phyloP scores from a whole-genome alignment of 345 rosid genomes.

The Salix exigua region DNA sequence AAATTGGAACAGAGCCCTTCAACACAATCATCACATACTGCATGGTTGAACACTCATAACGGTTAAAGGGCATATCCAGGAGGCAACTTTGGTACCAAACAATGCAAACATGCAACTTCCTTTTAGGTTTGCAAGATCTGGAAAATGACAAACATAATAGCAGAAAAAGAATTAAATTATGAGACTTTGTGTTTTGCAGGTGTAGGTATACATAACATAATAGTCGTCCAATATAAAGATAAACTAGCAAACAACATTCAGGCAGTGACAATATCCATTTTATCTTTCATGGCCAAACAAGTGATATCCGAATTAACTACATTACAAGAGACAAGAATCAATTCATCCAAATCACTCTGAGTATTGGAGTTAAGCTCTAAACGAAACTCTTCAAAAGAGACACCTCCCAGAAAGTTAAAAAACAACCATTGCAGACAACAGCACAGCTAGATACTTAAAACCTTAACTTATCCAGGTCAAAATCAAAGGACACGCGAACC shows the following conservation, averaged over 20 bases:
- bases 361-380: neutral
- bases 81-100: neutral
- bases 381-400: neutral
- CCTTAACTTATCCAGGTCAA: neutral
- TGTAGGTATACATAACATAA: neutral
- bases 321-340: neutral
- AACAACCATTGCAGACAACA: neutral
- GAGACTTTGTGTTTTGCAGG: neutral
- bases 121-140: neutral
- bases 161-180: neutral
- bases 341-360: neutral
- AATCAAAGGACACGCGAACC: neutral
- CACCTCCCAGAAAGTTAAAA: neutral
- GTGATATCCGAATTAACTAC: neutral
- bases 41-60: slow-evolving; percentile 11
- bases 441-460: neutral
- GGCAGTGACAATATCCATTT: neutral
- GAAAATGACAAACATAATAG: neutral
- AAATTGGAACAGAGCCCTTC: slow-evolving; percentile 93
- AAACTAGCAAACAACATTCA: neutral
- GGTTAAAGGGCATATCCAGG: neutral
- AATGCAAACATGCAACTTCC: neutral
- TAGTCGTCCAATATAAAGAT: neutral
- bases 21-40: slow-evolving; percentile 97
- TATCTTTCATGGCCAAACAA: neutral